Evolutionary conservation across 768 basidiomycete species (phyloP), one percentile per base, ranked within the genome.

Genomic region (Dacryopinax primogenitus): DNA sequence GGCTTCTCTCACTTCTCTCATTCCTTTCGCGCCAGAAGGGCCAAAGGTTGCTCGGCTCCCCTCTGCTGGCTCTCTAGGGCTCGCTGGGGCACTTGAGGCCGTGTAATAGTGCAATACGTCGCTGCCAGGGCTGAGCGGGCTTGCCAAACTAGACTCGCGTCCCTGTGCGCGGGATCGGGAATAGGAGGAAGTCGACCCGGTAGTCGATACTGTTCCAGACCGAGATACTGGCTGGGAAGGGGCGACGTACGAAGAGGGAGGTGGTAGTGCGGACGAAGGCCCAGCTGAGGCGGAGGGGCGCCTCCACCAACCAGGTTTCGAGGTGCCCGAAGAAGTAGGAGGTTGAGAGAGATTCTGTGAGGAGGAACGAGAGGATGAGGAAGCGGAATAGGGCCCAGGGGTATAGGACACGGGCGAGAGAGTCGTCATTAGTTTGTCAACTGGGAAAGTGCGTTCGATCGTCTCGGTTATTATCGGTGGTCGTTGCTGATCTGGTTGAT

Each of bases 1-100:
- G 9, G 21, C 51, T 28, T 21, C 23, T 30, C 51, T 30, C 4
- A 13, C 51, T 58, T 30, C 51, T 11, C 7, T 21, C 23, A 9
- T 26, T 26, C 23, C 45, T 47, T 30, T 11, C 51, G 51, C 23
- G 26, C 51, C 32, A 11, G 51, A 13, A 6, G 41, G 41, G 41
- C 41, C 41, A 18, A 44, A 44, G 18, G 41, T 44, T 23, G 41
- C 41, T 23, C 41, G 18, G 41, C 41, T 44, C 4, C 41, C 41
- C 18, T 6, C 7, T 6, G 41, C 41, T 7, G 41, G n/a, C n/a
- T n/a, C n/a, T n/a, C n/a, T n/a, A n/a, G 3, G 41, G 41, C 41
- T 4, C 18, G 18, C 4, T 18, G 6, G 95, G 86, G 75, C 84
- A 97, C 7, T 85, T 79, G 72, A 95, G 96, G 62, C 96, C 90